These are phyloP conservation scores for Hymenoscyphus fructigenus DNA, from an alignment of 2,329 filamentous ascomycete species.

Conservation along the genomic window DNA sequence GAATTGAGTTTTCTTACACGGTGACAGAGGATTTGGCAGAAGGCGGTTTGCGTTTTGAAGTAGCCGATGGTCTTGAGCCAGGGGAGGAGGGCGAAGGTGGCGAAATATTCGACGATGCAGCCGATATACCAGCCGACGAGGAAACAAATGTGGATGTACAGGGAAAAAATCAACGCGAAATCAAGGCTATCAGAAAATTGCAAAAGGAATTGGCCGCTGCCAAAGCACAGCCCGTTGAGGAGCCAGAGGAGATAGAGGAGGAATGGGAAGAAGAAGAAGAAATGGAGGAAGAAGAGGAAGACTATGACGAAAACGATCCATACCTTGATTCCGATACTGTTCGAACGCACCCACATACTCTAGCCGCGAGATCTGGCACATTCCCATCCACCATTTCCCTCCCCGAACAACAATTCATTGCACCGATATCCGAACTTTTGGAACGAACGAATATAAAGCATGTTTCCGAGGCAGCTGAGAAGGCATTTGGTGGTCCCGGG, in stretches of 20 bases:
- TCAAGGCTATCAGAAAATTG: constrained; percentile 34
- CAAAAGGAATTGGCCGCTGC: constrained; percentile 35
- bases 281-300: constrained; percentile 28
- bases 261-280: constrained; percentile 27
- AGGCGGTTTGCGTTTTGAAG: constrained; percentile 28
- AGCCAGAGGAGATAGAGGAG: constrained; percentile 27
- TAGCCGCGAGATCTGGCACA: constrained; percentile 71
- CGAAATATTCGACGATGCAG: background rate
- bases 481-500: constrained; percentile 71
- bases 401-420: constrained; percentile 66
- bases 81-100: background rate
- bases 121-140: background rate
- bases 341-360: constrained; percentile 73
- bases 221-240: constrained; percentile 30
- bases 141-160: constrained; percentile 28
- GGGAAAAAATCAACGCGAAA: constrained; percentile 35
- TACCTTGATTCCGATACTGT: constrained; percentile 40
- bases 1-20: constrained; percentile 29
- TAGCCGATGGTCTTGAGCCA: background rate
- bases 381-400: constrained; percentile 72
- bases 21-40: constrained; percentile 33
- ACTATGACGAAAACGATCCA: constrained; percentile 27
- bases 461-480: constrained; percentile 68
- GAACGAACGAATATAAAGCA: constrained; percentile 70
- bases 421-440: constrained; percentile 69